Conservation (phyloP, 31 red algal species). For the Odonthalia washingtoniensis region DNA sequence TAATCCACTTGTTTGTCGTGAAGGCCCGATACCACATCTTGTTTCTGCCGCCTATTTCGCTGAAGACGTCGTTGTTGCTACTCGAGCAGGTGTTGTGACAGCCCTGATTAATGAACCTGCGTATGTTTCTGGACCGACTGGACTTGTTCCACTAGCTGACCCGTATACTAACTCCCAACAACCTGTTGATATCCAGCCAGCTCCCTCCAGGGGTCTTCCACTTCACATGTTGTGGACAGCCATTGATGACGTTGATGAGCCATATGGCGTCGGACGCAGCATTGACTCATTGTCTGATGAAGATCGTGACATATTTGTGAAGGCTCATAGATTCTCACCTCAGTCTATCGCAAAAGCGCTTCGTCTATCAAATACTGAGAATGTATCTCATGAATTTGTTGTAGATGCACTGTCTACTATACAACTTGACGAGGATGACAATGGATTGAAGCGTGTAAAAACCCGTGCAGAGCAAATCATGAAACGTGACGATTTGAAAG, state of each 20-base stretch:
- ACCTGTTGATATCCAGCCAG: constrained; percentile 43
- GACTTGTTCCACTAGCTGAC: constrained; percentile 7
- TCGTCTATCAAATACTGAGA: constrained; percentile 46
- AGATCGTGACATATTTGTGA: constrained; percentile 29
- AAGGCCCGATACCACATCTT: constrained; percentile 29
- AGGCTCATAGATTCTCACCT: constrained; percentile 64
- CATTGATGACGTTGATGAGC: constrained; percentile 65
- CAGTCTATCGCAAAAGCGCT: constrained; percentile 58
- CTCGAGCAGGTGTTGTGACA: constrained; percentile 21
- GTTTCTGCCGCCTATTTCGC: constrained; percentile 26
- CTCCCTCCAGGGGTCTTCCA: constrained; percentile 55
- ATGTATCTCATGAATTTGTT: constrained; percentile 28
- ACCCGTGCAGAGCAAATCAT: constrained; percentile 60
- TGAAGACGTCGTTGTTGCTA: constrained; percentile 38
- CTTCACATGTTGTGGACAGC: constrained; percentile 52
- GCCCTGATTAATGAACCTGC: constrained; percentile 24
- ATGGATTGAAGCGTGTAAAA: constrained; percentile 56
- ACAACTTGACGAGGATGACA: constrained; percentile 43
- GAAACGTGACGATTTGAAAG: constrained; percentile 54
- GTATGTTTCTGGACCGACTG: background rate
- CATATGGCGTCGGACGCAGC: constrained; percentile 51
- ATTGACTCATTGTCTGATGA: constrained; percentile 43
- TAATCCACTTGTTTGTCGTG: constrained; percentile 54
- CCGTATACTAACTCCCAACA: too few species aligned
- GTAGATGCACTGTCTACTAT: background rate